These are phyloP conservation scores for Penicillium canescens DNA, from an alignment of 495 filamentous ascomycete species.

Conservation along the genomic window DNA sequence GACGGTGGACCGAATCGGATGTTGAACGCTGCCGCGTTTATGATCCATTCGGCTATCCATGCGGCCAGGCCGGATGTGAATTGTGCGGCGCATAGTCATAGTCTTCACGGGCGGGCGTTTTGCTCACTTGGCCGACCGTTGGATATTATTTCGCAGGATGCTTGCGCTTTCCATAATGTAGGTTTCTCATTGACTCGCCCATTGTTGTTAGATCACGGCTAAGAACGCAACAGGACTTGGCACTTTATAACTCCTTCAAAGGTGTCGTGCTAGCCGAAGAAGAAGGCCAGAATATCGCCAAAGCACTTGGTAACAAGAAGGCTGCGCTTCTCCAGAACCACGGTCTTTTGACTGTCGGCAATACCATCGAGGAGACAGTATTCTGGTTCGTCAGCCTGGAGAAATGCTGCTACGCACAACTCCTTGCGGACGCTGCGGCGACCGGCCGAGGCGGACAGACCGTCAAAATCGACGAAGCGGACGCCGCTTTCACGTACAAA, in stretches of 20 bases:
- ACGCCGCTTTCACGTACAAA: slow-evolving; percentile 68
- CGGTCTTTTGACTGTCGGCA: slow-evolving; percentile 58
- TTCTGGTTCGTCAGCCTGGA: slow-evolving; percentile 79
- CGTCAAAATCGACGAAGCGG: slow-evolving; percentile 65
- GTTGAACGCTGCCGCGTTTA: slow-evolving; percentile 69
- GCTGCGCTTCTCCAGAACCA: slow-evolving; percentile 74
- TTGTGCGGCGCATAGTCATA: slow-evolving; percentile 73
- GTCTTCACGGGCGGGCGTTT: slow-evolving; percentile 69
- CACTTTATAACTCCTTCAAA: slow-evolving; percentile 65
- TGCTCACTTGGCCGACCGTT: slow-evolving; percentile 64
- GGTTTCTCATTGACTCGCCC: not conserved
- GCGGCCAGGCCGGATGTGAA: slow-evolving; percentile 68
- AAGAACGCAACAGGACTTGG: slow-evolving; percentile 54
- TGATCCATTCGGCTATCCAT: slow-evolving; percentile 70
- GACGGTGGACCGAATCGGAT: slow-evolving; percentile 62
- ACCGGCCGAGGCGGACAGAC: slow-evolving; percentile 62
- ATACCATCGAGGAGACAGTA: slow-evolving; percentile 58
- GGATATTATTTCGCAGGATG: slow-evolving; percentile 74
- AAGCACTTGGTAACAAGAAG: slow-evolving; percentile 65
- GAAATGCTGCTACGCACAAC: slow-evolving; percentile 73
- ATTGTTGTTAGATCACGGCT: not conserved
- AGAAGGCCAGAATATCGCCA: slow-evolving; percentile 69
- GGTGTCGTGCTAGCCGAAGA: slow-evolving; percentile 71
- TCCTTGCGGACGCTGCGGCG: slow-evolving; percentile 75
- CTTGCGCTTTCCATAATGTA: slow-evolving; percentile 65